phyloP scores from a whole-genome alignment of 2,329 filamentous ascomycete species.

The Alternaria dauci region DNA sequence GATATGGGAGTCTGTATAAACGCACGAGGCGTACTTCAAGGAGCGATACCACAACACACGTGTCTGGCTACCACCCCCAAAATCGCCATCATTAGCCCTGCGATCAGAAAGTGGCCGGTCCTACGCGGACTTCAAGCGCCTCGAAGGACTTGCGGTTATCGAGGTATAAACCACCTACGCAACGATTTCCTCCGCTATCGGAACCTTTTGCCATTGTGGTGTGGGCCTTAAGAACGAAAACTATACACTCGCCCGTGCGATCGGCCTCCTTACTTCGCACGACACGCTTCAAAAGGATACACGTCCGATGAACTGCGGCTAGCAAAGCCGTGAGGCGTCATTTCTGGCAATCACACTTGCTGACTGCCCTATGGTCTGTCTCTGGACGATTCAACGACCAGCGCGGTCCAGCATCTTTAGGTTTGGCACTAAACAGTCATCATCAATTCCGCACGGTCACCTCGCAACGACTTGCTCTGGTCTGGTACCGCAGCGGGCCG shows the following conservation, averaged over 20 bases:
- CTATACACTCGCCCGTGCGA: background rate
- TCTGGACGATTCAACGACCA: conserved; percentile 13
- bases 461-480: conserved; percentile 19
- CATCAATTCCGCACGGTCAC: conserved; percentile 15
- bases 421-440: conserved; percentile 12
- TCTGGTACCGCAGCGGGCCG: conserved; percentile 31
- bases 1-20: background rate
- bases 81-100: background rate
- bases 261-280: conserved; percentile 18
- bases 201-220: background rate
- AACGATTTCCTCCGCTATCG: background rate
- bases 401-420: conserved; percentile 3
- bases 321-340: conserved; percentile 7
- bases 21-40: background rate
- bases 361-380: conserved; percentile 3
- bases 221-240: background rate
- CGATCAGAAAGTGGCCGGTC: background rate
- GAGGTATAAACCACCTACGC: background rate
- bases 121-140: background rate
- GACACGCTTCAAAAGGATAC: conserved; percentile 22
- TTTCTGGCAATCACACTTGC: background rate
- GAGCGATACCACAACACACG: background rate
- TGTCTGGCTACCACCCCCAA: background rate
- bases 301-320: conserved; percentile 14
- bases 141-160: background rate